Evolutionary conservation across 345 rosid species (phyloP).

Genomic region (Lepidium didymum): DNA sequence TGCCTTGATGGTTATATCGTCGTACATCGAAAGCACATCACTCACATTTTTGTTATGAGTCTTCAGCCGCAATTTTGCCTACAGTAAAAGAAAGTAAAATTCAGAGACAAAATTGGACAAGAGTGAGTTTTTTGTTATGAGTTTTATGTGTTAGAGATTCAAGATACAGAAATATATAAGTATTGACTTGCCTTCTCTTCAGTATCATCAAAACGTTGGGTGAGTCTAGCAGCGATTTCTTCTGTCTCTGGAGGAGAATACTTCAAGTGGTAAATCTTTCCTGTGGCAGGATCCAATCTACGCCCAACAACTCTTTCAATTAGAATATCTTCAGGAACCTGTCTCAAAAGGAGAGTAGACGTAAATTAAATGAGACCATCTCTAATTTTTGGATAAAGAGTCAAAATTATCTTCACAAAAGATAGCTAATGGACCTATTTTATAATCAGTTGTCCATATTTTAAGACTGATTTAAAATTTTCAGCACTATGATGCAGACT

Average conservation of each 20-base stretch:
- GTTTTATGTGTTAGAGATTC: background rate
- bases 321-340: conserved; percentile 89
- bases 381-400: background rate
- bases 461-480: background rate
- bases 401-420: background rate
- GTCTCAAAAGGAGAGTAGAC: conserved; percentile 21
- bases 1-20: conserved; percentile 74
- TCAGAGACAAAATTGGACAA: background rate
- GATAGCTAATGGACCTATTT: background rate
- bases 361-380: background rate
- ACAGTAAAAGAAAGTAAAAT: background rate
- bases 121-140: background rate
- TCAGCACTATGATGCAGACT: background rate
- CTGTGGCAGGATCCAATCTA: conserved; percentile 87
- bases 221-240: conserved; percentile 79
- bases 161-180: background rate
- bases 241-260: conserved; percentile 85
- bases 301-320: conserved; percentile 93
- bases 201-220: conserved; percentile 92
- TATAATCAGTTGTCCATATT: background rate
- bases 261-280: conserved; percentile 87
- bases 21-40: conserved; percentile 75
- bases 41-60: conserved; percentile 80
- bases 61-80: conserved; percentile 76
- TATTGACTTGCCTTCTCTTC: conserved; percentile 69